Conservation (phyloP, 805 yeast species). For the Saccharomycopsis fermentans region DNA sequence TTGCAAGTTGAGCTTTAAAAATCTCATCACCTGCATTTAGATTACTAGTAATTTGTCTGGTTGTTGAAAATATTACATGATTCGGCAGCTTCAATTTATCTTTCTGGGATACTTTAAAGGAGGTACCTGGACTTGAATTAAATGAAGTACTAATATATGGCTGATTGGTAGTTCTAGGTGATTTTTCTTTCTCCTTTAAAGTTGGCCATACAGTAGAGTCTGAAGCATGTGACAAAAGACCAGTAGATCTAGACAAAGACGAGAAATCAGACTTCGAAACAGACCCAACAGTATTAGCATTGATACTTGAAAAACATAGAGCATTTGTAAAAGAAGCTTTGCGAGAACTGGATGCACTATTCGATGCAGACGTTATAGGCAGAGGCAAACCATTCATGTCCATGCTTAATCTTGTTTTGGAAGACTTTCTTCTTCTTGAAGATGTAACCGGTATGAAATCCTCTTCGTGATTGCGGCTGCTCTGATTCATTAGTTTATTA, state of each 20-base stretch:
- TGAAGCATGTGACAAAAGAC: neutral
- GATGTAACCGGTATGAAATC: conserved; percentile 27
- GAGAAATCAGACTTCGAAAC: neutral
- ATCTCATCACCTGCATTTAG: neutral
- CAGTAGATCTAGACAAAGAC: neutral
- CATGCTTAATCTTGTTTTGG: conserved; percentile 16
- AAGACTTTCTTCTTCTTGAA: conserved; percentile 26
- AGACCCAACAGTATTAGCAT: neutral
- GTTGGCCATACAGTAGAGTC: neutral
- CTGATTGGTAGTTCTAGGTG: neutral
- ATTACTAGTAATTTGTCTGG: neutral
- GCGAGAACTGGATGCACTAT: neutral
- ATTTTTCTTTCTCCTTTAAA: neutral
- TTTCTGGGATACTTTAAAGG: neutral
- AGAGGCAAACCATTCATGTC: neutral
- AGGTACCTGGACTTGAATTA: neutral
- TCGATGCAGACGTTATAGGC: neutral
- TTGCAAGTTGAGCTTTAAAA: neutral
- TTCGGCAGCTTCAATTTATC: neutral
- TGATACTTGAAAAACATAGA: no score
- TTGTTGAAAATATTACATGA: neutral
- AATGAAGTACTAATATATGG: neutral
- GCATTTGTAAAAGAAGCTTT: neutral
- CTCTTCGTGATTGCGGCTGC: conserved; percentile 18
- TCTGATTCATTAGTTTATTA: neutral